Evolutionary conservation across 495 filamentous ascomycete species (phyloP), one percentile per base, ranked within the genome.

Genomic region (Aspergillus sparsus): DNA sequence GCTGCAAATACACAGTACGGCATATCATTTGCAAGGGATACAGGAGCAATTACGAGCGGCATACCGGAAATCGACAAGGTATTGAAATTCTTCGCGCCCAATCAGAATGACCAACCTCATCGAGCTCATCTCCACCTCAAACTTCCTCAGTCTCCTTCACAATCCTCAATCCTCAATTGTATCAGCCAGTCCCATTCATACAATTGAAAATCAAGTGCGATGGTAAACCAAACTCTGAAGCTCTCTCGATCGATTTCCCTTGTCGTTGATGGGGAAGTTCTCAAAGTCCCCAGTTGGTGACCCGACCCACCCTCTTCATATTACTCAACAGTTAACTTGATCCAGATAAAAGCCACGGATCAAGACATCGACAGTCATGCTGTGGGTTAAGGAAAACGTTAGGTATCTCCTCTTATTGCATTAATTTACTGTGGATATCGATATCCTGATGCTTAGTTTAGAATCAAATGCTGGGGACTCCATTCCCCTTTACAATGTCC

Each of bases 401-500:
- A 41, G 37, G 37, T 41, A 41, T 9, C 1, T 41, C 8, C 37
- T 10, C 37, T 13, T 5, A 41, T 41, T 41, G 2, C 37, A 13
- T 41, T 41, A 2, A 41, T 9, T 41, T 41, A 41, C 13, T 41
- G 13, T 41, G 8, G 4, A 2, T 41, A 41, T 9, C 9, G 4
- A 41, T 13, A 1, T 13, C 9, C 37, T 41, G 13, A 41, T 13
- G 13, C 2, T 9, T 9, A 13, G 13, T 10, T 9, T 10, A 41
- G 37, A 41, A 41, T 13, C 37, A 1, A 13, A 1, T 5, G 37
- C 13, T 1, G 37, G 13, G 9, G 37, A 13, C 37, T 78, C 74
- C 49, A 89, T 97, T 13, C 86, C 89, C 0, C 86, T 92, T 55
- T 92, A 89, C 75, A 89, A 96, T 69, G 74, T 98, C 41, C 86